A percentile compares a stretch with the other conserved stretches of the same genome.
Evolutionary conservation across 495 filamentous ascomycete species (phyloP).

Genomic region (Eremomyces bilateralis): DNA sequence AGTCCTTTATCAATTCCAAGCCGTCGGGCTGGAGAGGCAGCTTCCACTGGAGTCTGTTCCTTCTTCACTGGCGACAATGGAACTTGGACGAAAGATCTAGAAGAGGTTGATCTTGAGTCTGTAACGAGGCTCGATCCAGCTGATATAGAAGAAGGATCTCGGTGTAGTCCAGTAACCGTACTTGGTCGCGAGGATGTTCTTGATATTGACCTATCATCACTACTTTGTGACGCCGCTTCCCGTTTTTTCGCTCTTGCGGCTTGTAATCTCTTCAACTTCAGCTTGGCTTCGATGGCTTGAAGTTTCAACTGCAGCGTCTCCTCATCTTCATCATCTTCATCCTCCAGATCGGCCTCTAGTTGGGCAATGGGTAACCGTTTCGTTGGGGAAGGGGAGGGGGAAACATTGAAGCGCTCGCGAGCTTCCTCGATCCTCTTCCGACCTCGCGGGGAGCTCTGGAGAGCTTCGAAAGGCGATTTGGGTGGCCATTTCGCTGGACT

Average conservation of each 20-base stretch:
- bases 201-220: no score
- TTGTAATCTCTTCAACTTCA: constrained; percentile 71
- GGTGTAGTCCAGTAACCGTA: constrained; percentile 6
- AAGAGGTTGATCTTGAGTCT: constrained; percentile 1
- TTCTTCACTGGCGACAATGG: constrained; percentile 56
- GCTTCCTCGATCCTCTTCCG: constrained; percentile 33
- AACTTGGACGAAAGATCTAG: constrained; percentile 39
- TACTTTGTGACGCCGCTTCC: constrained; percentile 1
- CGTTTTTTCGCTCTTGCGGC: constrained; percentile 22
- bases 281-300: constrained; percentile 61
- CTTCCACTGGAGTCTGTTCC: constrained; percentile 24
- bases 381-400: constrained; percentile 37
- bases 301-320: constrained; percentile 69
- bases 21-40: constrained; percentile 58
- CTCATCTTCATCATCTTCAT: constrained; percentile 67
- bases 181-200: constrained; percentile 6
- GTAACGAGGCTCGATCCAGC: no score
- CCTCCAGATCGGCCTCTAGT: constrained; percentile 9
- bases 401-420: constrained; percentile 8
- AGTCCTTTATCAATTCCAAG: constrained; percentile 79
- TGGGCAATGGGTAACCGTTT: constrained; percentile 21
- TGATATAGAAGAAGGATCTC: constrained; percentile 1
- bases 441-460: constrained; percentile 62
- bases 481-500: constrained; percentile 63
- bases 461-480: constrained; percentile 61